These are phyloP conservation scores for Raddia guianensis DNA, from an alignment of 176 grass and related monocot species.

Conservation along the genomic window DNA sequence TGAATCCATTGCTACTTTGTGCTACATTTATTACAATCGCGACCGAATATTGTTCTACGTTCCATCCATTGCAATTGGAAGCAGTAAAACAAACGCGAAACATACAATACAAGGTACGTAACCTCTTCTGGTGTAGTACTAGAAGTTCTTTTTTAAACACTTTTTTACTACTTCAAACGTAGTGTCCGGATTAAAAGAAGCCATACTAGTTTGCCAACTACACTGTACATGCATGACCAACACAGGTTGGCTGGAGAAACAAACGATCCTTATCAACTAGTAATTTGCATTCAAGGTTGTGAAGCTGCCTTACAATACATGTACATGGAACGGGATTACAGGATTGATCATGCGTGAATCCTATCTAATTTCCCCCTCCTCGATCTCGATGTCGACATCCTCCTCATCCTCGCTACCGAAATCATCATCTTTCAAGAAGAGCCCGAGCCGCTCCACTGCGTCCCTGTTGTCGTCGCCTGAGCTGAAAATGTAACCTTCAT, in stretches of 20 bases:
- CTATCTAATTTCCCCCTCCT: neutral
- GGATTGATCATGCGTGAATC: neutral
- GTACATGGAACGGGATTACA: neutral
- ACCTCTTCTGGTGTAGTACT: neutral
- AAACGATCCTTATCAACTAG: too few relatives aligned
- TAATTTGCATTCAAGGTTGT: too few relatives aligned
- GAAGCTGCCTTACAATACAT: too few relatives aligned
- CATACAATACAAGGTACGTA: neutral
- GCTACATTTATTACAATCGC: neutral
- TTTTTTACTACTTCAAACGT: too few relatives aligned
- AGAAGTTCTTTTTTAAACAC: neutral
- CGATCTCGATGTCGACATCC: neutral
- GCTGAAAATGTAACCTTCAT: neutral
- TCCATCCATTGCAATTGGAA: neutral
- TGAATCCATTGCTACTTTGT: too few relatives aligned
- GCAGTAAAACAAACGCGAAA: neutral
- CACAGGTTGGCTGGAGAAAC: too few relatives aligned
- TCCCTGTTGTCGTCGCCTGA: neutral
- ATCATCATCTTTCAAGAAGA: neutral
- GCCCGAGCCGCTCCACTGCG: neutral
- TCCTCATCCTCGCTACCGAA: neutral
- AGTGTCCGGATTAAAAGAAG: too few relatives aligned
- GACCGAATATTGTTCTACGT: neutral
- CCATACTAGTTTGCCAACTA: too few relatives aligned
- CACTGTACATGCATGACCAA: too few relatives aligned